Base-by-base conservation (phyloP, 306 rosid genomes). In the Acacia crassicarpa region DNA sequence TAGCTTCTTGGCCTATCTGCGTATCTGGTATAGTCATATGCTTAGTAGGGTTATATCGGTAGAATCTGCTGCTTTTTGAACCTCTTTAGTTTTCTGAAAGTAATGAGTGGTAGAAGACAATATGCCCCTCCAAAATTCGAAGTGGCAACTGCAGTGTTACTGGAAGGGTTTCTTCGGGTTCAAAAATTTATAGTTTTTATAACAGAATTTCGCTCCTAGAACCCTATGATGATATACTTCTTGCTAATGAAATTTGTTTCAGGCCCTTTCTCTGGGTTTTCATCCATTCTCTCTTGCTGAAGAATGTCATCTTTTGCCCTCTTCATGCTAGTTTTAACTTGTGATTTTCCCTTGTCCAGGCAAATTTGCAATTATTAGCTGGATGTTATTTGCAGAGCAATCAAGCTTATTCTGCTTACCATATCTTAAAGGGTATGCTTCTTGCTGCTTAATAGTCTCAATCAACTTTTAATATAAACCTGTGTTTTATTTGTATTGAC, bases 351-450 rank as follows among this genome's bases (percentile, higher is more conserved):
- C 72, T 78, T 69, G 56, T 67, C 54, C 99, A 96, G 97, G 80
- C 83, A 76, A 96, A 96, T 91, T 84, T 90, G 84, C 99, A 96
- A 53, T 88, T 96, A 80, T 83, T 96, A 81, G 98, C 99, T 76
- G 88, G 89, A 82, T 92, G 98, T 85, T 96, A 93, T 85, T 85
- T 96, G 90, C 93, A 89, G 75, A 93, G 80, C 82, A 93, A 90
- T 89, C 98, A 96, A 88, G 92, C 97, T 71, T 89, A 87, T 85
- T 84, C 94, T 35, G 98, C 97, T 0, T 96, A 93, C 87, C 97
- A 92, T 79, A 91, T 96, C 81, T 87, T 96, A 88, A 96, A 96
- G 84, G 99, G 99, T 95, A 91, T 13, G 67, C 53, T 61, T 81
- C 56, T 56, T 56, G 77, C 83, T 27, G 23, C 83, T 48, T 87